Evolutionary conservation across 148 eudicot genomes (phyloP).

Genomic region (Chenopodium berlandieri): DNA sequence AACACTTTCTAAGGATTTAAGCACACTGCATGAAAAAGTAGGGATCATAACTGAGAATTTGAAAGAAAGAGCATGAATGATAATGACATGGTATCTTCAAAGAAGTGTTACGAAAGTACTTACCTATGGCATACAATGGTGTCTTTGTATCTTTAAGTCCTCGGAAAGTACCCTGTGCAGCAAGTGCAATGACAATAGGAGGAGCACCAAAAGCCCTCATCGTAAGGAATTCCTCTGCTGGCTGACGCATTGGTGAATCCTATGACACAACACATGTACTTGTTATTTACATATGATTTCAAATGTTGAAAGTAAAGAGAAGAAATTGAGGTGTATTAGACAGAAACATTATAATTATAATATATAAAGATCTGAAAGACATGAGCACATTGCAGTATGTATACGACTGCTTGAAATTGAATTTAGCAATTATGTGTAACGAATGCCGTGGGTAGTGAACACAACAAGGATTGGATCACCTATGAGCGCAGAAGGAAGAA

Average conservation of each 20-base stretch:
- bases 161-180: slow-evolving; percentile 92
- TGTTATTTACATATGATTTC: not conserved
- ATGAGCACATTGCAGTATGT: not conserved
- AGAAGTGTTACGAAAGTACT: slow-evolving; percentile 31
- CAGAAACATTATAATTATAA: not conserved
- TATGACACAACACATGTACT: slow-evolving; percentile 29
- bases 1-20: not conserved
- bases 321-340: not conserved
- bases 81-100: not conserved
- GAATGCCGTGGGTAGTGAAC: too few relatives aligned
- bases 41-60: not conserved
- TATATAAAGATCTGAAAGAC: not conserved
- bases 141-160: slow-evolving; percentile 96
- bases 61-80: not conserved
- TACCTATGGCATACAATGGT: slow-evolving; percentile 91
- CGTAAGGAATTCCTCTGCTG: slow-evolving; percentile 81
- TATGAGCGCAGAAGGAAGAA: too few relatives aligned
- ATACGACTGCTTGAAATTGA: not conserved
- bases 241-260: slow-evolving; percentile 92
- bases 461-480: too few relatives aligned
- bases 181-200: slow-evolving; percentile 85
- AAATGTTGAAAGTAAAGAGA: not conserved
- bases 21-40: not conserved
- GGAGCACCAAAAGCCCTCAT: slow-evolving; percentile 94
- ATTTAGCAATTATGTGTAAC: not conserved